Percentiles rank a stretch among this genome's conserved stretches.
Evolutionary conservation across 2,329 filamentous ascomycete genomes (phyloP).

Genomic region (Fusarium metavorans): DNA sequence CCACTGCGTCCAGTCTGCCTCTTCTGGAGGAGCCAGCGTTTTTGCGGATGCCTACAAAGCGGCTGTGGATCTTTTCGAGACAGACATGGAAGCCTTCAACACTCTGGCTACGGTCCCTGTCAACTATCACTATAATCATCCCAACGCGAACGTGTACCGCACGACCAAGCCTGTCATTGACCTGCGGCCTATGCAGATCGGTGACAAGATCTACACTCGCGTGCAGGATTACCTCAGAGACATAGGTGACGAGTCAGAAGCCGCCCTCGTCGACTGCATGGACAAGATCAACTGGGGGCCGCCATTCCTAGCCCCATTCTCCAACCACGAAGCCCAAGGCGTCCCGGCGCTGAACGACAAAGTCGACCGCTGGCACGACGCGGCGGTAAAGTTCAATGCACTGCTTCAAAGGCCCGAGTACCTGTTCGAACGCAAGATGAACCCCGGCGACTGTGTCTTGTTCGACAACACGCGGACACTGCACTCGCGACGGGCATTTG

Average conservation of each 20-base stretch:
- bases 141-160: constrained; percentile 10
- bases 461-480: background rate
- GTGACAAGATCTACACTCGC: background rate
- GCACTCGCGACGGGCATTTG: constrained; percentile 1
- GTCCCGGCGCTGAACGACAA: background rate
- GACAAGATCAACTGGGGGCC: constrained; percentile 12
- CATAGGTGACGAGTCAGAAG: background rate
- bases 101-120: constrained; percentile 3
- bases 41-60: constrained; percentile 2
- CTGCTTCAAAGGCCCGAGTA: background rate
- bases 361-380: background rate
- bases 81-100: background rate
- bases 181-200: background rate
- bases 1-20: constrained; percentile 6
- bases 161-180: constrained; percentile 17
- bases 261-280: background rate
- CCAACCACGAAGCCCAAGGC: background rate
- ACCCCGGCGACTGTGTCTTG: background rate
- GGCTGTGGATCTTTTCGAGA: background rate
- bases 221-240: background rate
- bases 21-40: background rate
- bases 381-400: background rate
- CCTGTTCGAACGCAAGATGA: background rate
- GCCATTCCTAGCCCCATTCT: constrained; percentile 6
- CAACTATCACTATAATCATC: constrained; percentile 18